These are phyloP conservation scores for Populus simonii DNA, from an alignment of 345 rosid species.

Conservation along the genomic window DNA sequence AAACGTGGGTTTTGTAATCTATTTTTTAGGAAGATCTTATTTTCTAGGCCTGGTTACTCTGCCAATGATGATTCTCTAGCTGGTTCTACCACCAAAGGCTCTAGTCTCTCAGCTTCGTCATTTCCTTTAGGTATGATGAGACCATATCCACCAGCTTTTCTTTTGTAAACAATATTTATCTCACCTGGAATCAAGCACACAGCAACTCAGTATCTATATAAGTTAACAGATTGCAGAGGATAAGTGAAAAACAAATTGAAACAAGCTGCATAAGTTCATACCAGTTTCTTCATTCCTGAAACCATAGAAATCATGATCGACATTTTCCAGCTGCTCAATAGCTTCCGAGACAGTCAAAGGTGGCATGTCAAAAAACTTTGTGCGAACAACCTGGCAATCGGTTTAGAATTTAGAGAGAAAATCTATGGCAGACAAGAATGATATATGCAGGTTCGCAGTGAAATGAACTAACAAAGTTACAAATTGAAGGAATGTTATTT, in stretches of 20 bases:
- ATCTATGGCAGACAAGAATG: neutral
- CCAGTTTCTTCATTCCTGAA: constrained; percentile 90
- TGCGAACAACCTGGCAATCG: constrained; percentile 65
- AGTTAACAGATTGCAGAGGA: neutral
- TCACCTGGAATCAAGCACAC: constrained; percentile 53
- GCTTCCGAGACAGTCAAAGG: constrained; percentile 83
- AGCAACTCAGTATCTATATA: neutral
- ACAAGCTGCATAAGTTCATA: constrained; percentile 21
- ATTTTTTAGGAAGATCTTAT: neutral
- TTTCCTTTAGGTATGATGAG: constrained; percentile 74
- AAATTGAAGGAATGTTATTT: neutral
- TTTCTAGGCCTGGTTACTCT: constrained; percentile 31
- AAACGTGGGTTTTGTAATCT: neutral
- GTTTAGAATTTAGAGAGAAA: neutral
- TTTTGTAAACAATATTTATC: constrained; percentile 79
- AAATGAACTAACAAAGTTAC: too few species aligned
- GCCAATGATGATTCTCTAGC: constrained; percentile 50
- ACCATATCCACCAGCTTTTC: constrained; percentile 88
- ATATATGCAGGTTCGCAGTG: too few species aligned
- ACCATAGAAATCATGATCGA: constrained; percentile 84
- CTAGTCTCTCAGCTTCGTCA: constrained; percentile 54
- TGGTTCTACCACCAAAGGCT: constrained; percentile 55
- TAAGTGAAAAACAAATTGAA: neutral
- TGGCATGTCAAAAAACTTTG: constrained; percentile 87
- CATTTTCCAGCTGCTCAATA: constrained; percentile 77